Percentiles rank a stretch among this genome's conserved stretches.
Conservation (phyloP, 208 protist species). For the Leishmania amazonensis region DNA sequence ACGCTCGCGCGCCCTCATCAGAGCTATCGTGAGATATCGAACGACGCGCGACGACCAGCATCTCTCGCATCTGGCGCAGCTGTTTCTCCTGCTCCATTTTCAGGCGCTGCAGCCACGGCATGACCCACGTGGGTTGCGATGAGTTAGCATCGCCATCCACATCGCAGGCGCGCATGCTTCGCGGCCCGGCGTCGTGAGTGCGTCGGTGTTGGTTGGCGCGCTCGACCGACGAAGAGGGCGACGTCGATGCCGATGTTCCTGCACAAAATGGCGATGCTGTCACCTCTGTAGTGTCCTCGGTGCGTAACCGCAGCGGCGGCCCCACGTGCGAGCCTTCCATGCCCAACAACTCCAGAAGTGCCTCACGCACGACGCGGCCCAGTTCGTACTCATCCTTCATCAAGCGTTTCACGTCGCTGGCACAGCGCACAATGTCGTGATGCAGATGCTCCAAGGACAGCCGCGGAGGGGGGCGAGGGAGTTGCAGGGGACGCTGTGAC, state of each 20-base stretch:
- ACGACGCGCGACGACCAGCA: slow-evolving; percentile 28
- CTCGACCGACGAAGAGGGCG: too few species aligned
- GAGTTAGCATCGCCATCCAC: neutral
- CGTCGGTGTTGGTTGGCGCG: neutral
- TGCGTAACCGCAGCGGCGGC: neutral
- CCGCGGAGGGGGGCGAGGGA: neutral
- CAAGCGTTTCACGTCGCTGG: slow-evolving; percentile 32
- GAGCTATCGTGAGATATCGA: neutral
- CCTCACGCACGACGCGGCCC: slow-evolving; percentile 12
- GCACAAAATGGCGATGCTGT: neutral
- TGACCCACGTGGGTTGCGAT: slow-evolving; percentile 14
- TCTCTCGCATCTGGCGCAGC: slow-evolving; percentile 25
- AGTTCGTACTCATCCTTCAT: slow-evolving; percentile 40
- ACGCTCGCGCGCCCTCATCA: neutral
- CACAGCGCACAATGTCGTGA: slow-evolving; percentile 37
- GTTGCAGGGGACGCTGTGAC: neutral
- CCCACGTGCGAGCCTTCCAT: neutral
- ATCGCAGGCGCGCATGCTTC: neutral
- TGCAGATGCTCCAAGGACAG: slow-evolving; percentile 20
- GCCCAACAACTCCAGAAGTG: neutral
- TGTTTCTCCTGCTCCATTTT: neutral
- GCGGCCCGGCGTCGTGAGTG: neutral
- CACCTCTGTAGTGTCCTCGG: neutral
- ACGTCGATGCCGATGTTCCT: neutral
- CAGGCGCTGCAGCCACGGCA: slow-evolving; percentile 13